These are phyloP conservation scores for Gossypium thurberi DNA, from an alignment of 345 rosid species.

Conservation along the genomic window DNA sequence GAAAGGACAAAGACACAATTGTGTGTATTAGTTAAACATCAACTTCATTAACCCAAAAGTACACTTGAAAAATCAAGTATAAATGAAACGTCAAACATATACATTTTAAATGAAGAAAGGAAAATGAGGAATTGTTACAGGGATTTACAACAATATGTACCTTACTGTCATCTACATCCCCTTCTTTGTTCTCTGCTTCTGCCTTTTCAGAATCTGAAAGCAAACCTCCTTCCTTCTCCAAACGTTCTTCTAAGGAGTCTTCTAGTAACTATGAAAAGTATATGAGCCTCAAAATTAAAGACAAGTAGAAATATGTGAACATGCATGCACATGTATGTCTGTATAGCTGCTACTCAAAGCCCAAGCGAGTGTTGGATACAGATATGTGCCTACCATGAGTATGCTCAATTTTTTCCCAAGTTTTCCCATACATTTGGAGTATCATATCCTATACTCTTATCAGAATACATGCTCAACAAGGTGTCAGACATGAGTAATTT, in stretches of 20 bases:
- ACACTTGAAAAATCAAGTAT: not conserved
- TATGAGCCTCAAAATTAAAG: not conserved
- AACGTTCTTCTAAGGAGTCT: constrained; percentile 82
- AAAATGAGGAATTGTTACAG: not conserved
- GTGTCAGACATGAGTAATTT: no score
- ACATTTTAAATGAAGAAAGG: not conserved
- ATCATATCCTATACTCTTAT: no score
- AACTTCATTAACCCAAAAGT: not conserved
- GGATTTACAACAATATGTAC: constrained; percentile 25
- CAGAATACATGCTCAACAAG: no score
- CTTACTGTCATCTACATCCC: constrained; percentile 77
- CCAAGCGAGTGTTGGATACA: no score
- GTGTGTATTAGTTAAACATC: not conserved
- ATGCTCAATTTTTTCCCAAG: no score
- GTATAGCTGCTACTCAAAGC: no score
- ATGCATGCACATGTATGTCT: not conserved
- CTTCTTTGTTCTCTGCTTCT: constrained; percentile 82
- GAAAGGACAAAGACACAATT: not conserved
- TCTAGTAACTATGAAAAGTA: constrained; percentile 65
- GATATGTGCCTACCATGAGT: no score
- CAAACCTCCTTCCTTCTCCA: constrained; percentile 71
- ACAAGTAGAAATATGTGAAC: not conserved
- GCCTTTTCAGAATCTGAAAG: constrained; percentile 79
- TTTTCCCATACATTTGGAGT: no score
- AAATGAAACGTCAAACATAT: not conserved